Evolutionary conservation across 352 stramenopile species (phyloP).

Genomic region (Globisporangium mamillatum): DNA sequence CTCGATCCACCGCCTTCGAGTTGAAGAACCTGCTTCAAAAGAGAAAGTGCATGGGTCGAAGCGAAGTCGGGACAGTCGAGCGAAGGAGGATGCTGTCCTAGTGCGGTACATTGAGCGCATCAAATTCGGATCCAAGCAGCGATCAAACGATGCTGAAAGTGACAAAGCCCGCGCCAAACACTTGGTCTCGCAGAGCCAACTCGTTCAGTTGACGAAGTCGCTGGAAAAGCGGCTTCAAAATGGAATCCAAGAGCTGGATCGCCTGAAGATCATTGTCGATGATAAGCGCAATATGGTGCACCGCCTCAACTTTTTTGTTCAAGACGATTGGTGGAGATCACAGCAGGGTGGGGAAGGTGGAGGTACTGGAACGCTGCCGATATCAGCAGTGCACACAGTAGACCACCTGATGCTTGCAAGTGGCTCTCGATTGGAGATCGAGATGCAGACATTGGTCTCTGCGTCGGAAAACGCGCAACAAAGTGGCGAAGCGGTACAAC

Average conservation of each 20-base stretch:
- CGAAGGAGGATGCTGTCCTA: background rate
- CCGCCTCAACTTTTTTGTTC: slow-evolving; percentile 36
- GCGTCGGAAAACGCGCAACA: background rate
- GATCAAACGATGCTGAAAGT: slow-evolving; percentile 11
- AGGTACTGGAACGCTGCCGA: background rate
- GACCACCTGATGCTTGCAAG: background rate
- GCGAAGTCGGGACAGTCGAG: slow-evolving; percentile 24
- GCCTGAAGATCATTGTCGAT: slow-evolving; percentile 33
- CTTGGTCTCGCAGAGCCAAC: slow-evolving; percentile 30
- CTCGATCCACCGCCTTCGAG: slow-evolving; percentile 37
- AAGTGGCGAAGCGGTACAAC: background rate
- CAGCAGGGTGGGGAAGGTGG: background rate
- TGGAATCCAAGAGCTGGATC: slow-evolving; percentile 32
- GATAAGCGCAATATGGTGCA: slow-evolving; percentile 39
- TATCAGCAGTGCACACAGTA: background rate
- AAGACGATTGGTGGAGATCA: slow-evolving; percentile 25
- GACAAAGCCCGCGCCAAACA: slow-evolving; percentile 4
- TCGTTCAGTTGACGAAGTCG: slow-evolving; percentile 42
- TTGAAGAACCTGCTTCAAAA: slow-evolving; percentile 25
- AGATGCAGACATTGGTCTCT: slow-evolving; percentile 12
- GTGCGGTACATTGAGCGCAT: slow-evolving; percentile 66
- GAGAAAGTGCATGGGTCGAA: slow-evolving; percentile 26
- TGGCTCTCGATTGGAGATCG: background rate
- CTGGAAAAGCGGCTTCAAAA: slow-evolving; percentile 36
- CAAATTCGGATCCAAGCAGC: slow-evolving; percentile 27